Percentiles rank a stretch among this genome's conserved stretches.
phyloP scores from a whole-genome alignment of 1,139 yeast genomes.

The Kodamaea derodonti region DNA sequence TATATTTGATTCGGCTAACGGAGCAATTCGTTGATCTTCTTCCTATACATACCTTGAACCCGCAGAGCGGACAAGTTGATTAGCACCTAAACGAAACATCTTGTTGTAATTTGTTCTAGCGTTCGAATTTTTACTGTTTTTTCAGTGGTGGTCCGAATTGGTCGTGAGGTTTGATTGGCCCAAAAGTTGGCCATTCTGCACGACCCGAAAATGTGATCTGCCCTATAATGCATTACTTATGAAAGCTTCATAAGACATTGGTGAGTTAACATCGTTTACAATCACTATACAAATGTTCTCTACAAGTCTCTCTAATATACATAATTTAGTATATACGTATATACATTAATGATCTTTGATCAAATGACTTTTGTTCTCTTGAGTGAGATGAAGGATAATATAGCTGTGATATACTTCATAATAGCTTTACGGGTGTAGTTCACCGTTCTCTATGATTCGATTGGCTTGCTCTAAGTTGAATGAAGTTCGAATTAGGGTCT shows the following conservation, averaged over 20 bases:
- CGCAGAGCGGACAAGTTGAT: slow-evolving; percentile 56
- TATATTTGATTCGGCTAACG: slow-evolving; percentile 4
- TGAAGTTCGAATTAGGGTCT: too few species aligned
- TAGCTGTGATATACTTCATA: background rate
- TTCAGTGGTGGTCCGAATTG: slow-evolving; percentile 8
- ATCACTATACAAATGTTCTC: too few species aligned
- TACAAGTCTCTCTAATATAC: slow-evolving; percentile 6
- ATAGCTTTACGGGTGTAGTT: background rate
- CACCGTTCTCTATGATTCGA: too few species aligned
- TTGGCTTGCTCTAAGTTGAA: too few species aligned
- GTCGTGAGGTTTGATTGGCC: slow-evolving; percentile 12
- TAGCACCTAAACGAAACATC: slow-evolving; percentile 67
- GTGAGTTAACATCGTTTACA: too few species aligned
- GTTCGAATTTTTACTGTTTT: slow-evolving; percentile 4
- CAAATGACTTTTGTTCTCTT: slow-evolving; percentile 1
- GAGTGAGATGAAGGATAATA: slow-evolving; percentile 1
- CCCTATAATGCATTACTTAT: too few species aligned
- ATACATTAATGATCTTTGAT: slow-evolving; percentile 1
- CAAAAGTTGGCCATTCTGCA: slow-evolving; percentile 3
- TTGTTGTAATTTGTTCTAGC: slow-evolving; percentile 10
- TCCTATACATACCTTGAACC: slow-evolving; percentile 52
- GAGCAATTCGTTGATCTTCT: background rate
- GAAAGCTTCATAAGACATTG: too few species aligned
- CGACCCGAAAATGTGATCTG: slow-evolving; percentile 3
- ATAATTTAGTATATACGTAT: slow-evolving; percentile 4